phyloP scores from a whole-genome alignment of 495 filamentous ascomycete genomes.

The Hypoxylon fuscum region DNA sequence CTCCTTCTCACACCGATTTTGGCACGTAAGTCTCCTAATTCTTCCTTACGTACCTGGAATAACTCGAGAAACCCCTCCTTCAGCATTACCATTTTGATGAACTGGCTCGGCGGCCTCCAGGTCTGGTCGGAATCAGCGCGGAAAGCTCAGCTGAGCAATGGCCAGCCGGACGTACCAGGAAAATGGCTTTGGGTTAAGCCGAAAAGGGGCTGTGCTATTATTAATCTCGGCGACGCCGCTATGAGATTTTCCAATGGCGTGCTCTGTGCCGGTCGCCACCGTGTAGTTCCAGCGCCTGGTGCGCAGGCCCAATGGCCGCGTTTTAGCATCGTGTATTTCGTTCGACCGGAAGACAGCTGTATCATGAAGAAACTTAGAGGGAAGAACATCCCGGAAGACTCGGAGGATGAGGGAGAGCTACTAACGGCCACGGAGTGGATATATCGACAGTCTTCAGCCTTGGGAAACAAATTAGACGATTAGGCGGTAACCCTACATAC shows the following conservation, averaged over 20 bases:
- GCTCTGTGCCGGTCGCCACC: slow-evolving; percentile 70
- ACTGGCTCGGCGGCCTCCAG: slow-evolving; percentile 68
- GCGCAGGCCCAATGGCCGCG: slow-evolving; percentile 59
- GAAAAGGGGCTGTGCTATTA: slow-evolving; percentile 63
- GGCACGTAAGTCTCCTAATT: slow-evolving; percentile 25
- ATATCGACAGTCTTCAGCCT: slow-evolving; percentile 16
- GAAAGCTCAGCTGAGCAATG: slow-evolving; percentile 31
- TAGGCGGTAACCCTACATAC: too few relatives aligned
- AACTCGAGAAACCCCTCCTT: slow-evolving; percentile 9
- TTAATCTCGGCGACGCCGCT: slow-evolving; percentile 74
- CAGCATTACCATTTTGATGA: slow-evolving; percentile 67
- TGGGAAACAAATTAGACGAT: slow-evolving; percentile 30
- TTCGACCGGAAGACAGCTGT: slow-evolving; percentile 66
- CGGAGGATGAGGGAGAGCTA: slow-evolving; percentile 39
- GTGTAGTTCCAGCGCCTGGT: slow-evolving; percentile 67
- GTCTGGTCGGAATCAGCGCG: slow-evolving; percentile 56
- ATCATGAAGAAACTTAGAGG: slow-evolving; percentile 55
- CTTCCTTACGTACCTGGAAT: too few relatives aligned
- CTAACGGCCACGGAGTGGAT: slow-evolving; percentile 36
- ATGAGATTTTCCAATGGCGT: slow-evolving; percentile 69
- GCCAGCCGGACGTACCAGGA: slow-evolving; percentile 46
- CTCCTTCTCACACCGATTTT: background rate
- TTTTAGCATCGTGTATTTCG: slow-evolving; percentile 71
- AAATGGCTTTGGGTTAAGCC: slow-evolving; percentile 70
- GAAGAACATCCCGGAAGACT: slow-evolving; percentile 41